Base-by-base conservation (phyloP, 768 basidiomycete genomes). In the Chalciporus piperatus region DNA sequence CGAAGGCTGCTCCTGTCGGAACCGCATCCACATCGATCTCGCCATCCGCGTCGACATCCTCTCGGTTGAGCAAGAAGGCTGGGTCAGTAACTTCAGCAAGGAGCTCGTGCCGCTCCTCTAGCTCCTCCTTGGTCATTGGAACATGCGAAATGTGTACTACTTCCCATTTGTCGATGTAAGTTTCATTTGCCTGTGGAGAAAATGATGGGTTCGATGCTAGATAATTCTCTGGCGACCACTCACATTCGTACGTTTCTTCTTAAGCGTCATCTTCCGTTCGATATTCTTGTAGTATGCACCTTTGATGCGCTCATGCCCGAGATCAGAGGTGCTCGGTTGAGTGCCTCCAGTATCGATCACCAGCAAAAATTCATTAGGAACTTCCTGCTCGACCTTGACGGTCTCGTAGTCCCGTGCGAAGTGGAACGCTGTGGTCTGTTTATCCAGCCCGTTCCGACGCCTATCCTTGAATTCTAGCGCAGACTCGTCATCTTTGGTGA, bases 201-300 rank as follows among this genome's bases (percentile, higher is more conserved):
- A 16, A 19, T 14, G 13, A 41, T 52, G 13, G 45, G 43, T 17
- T 50, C 28, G 37, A 19, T 16, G 22, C 40, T 52, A 42, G 12
- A n/a, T 32, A n/a, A 49, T 20, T 42, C 11, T 8, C 11, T 8
- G 5, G 4, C 13, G 11, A n/a, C 40, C 16, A 74, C 81, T 67
- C 55, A 91, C 90, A 65, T 89, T 88, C 16, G 80, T 80, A 8
- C 91, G 82, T 67, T 84, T 90, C 74, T 91, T 92, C 70, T 92
- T 92, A 38, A 93, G 74, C 20, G 81, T 75, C 84, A 92, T 92
- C 71, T 92, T 92, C 41, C 90, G 82, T 70, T 91, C 89, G 48
- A 93, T 90, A 63, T 85, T 85, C 70, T 91, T 93, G 72, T 92
- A 92, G 62, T 89, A 92, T 0, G 85, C 91, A n/a, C 87, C 90